Percentiles rank a stretch among this genome's conserved stretches.
Conservation (phyloP, 495 filamentous ascomycete species). For the Evernia prunastri region DNA sequence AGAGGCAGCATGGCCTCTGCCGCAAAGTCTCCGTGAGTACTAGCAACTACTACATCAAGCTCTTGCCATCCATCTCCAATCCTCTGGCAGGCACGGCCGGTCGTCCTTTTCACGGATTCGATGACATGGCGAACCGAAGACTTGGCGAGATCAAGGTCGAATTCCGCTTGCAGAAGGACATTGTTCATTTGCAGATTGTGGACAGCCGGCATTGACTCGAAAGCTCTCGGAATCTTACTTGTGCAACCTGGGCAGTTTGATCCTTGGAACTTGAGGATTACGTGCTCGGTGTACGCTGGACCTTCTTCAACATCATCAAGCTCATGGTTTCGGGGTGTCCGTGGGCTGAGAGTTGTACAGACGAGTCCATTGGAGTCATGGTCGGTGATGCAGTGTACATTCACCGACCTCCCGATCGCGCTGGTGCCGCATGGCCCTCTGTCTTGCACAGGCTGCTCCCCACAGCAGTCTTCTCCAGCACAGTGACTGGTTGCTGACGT, state of each 20-base stretch:
- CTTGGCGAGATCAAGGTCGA: constrained; percentile 43
- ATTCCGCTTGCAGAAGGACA: constrained; percentile 54
- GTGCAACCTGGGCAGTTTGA: constrained; percentile 11
- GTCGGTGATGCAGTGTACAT: neutral
- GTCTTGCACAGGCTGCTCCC: neutral
- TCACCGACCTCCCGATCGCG: neutral
- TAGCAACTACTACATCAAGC: constrained; percentile 26
- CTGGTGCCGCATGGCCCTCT: neutral
- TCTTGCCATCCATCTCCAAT: constrained; percentile 6
- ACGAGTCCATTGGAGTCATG: neutral
- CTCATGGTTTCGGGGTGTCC: neutral
- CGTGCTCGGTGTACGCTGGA: neutral
- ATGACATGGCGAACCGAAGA: constrained; percentile 41
- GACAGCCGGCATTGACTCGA: constrained; percentile 23
- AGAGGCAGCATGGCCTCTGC: neutral
- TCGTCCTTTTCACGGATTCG: constrained; percentile 46
- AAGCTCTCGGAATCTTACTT: neutral
- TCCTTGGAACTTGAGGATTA: constrained; percentile 1
- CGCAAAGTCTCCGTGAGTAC: neutral
- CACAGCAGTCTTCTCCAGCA: neutral
- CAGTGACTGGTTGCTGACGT: neutral
- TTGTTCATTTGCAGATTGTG: constrained; percentile 53
- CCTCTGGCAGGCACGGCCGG: constrained; percentile 52
- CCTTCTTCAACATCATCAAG: neutral
- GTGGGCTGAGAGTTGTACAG: neutral